phyloP scores from a whole-genome alignment of 371 early-diverging fungal species.

The Synchytrium microbalum region DNA sequence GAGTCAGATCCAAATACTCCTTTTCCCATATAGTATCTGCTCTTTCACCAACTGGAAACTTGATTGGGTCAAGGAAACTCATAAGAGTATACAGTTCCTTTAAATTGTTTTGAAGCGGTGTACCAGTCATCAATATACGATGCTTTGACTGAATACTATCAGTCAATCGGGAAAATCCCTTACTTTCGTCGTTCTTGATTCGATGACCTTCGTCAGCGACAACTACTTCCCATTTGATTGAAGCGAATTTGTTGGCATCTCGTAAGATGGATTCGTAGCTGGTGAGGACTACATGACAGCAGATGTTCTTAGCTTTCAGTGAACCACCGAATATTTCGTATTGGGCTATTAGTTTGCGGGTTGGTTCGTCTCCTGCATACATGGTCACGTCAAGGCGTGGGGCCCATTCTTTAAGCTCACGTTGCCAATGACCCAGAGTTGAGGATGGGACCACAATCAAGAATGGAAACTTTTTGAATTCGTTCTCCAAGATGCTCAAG shows the following conservation, averaged over 20 bases:
- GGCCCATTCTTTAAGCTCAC: slow-evolving; percentile 63
- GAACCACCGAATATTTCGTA: slow-evolving; percentile 51
- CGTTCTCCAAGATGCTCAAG: slow-evolving; percentile 46
- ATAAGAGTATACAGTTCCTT: slow-evolving; percentile 46
- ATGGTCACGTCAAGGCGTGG: slow-evolving; percentile 53
- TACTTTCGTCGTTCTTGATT: slow-evolving; percentile 66
- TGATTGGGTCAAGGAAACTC: slow-evolving; percentile 60
- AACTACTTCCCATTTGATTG: slow-evolving; percentile 52
- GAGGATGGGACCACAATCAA: slow-evolving; percentile 77
- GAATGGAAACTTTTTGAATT: slow-evolving; percentile 60
- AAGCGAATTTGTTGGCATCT: slow-evolving; percentile 45
- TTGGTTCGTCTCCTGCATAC: slow-evolving; percentile 60
- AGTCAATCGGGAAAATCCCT: slow-evolving; percentile 42
- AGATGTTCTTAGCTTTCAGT: slow-evolving; percentile 21
- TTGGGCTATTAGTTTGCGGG: slow-evolving; percentile 42
- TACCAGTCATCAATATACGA: slow-evolving; percentile 66
- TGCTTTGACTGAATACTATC: slow-evolving; percentile 23
- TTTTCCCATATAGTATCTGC: slow-evolving; percentile 41
- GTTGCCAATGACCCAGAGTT: slow-evolving; percentile 72
- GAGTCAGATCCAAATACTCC: slow-evolving; percentile 37
- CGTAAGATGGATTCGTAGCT: slow-evolving; percentile 63
- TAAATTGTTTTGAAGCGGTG: slow-evolving; percentile 81
- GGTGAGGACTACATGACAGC: slow-evolving; percentile 70
- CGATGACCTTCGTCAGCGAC: slow-evolving; percentile 85
- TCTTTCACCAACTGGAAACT: slow-evolving; percentile 28